Evolutionary conservation across 2,329 filamentous ascomycete species (phyloP), one percentile per base, ranked within the genome.

Genomic region (Colletotrichum nymphaeae): DNA sequence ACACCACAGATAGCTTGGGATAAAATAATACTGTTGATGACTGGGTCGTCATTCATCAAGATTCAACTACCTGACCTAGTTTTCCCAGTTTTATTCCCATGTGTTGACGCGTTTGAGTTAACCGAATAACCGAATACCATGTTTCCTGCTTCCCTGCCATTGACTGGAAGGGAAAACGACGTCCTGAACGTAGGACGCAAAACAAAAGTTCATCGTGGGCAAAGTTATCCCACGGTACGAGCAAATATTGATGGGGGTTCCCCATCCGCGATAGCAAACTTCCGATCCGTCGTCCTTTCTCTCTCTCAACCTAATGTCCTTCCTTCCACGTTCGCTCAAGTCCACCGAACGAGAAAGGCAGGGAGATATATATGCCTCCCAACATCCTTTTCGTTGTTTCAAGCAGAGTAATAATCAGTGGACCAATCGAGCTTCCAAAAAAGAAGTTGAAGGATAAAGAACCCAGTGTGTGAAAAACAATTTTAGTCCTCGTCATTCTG

Each of bases 401-500:
- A n/a, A 26, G n/a, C 63, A 37, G 37, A 55, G 28, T 65, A 26
- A 16, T n/a, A 37, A n/a, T 16, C 4, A 42, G n/a, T 16, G 22
- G 14, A 30, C 5, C 19, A 42, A 24, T 28, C 7, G 35, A 58
- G 26, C 19, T 22, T 12, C 22, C 22, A 35, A 58, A 28, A 28
- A 26, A 14, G 6, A 8, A 49, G 7, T 11, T 30, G 3, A 11
- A 4, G 53, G 42, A 42, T 19, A 42, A 42, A 19, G 37, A 42
- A 19, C 37, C 37, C 37, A 42, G 37, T 42, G 5, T 3, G 5
- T 42, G 37, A 8, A 19, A 37, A 2, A 42, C 37, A 19, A 42
- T 3, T n/a, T 76, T 81, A 88, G 73, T 89, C 87, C 77, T 88
- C 87, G 64, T 89, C 87, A 12, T 86, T 85, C 49, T 88, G 84